A percentile compares a stretch with the other conserved stretches of the same genome.
These are phyloP conservation scores for Cardamine chenopodiifolia DNA, from an alignment of 345 rosid species.

Conservation along the genomic window DNA sequence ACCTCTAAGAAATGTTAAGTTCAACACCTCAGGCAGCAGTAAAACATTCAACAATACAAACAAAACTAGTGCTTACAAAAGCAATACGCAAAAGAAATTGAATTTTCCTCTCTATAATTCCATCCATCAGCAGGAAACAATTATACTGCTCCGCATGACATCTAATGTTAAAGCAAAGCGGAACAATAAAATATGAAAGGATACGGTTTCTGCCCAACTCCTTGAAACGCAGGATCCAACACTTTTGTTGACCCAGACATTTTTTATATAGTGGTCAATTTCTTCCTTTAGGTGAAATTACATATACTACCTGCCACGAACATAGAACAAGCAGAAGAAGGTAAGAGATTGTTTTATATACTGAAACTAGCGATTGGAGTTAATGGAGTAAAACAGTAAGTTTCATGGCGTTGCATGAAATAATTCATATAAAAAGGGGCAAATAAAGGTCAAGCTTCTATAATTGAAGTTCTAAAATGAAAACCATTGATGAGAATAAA, in stretches of 20 bases:
- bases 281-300: conserved; percentile 23
- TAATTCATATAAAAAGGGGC: neutral
- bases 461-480: conserved; percentile 1
- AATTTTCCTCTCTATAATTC: neutral
- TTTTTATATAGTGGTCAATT: conserved; percentile 2
- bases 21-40: conserved; percentile 40
- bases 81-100: neutral
- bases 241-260: conserved; percentile 87
- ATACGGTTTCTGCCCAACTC: conserved; percentile 96
- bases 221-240: conserved; percentile 94
- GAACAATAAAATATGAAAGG: conserved; percentile 46
- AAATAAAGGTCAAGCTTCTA: conserved; percentile 3
- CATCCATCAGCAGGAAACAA: conserved; percentile 6
- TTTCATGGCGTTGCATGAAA: neutral
- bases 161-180: conserved; percentile 13
- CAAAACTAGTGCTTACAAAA: conserved; percentile 3
- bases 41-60: conserved; percentile 8
- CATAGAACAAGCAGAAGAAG: conserved; percentile 13
- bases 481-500: neutral
- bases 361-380: neutral
- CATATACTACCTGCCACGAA: conserved; percentile 29
- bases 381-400: neutral
- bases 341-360: conserved; percentile 1
- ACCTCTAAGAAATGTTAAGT: conserved; percentile 79
- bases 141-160: neutral